phyloP scores from a whole-genome alignment of 2,329 filamentous ascomycete species.

The Coniochaeta ligniaria region DNA sequence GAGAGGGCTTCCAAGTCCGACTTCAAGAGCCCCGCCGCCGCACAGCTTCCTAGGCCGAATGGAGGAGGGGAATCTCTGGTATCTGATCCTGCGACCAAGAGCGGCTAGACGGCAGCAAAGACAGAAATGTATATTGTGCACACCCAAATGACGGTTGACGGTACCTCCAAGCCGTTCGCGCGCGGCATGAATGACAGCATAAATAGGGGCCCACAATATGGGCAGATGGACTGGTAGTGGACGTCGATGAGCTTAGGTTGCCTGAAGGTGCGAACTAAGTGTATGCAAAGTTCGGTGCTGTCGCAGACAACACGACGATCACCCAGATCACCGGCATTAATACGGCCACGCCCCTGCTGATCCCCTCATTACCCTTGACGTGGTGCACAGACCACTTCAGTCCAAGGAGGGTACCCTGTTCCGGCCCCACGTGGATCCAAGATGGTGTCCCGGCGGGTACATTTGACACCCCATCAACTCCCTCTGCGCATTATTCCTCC shows the following conservation, averaged over 20 bases:
- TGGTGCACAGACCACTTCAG: neutral
- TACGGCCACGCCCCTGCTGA: conserved; percentile 12
- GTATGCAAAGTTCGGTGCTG: conserved; percentile 17
- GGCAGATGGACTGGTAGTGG: neutral
- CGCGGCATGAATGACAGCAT: conserved; percentile 6
- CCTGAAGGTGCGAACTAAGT: conserved; percentile 10
- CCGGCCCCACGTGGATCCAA: neutral
- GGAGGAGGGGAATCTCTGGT: neutral
- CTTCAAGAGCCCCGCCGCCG: neutral
- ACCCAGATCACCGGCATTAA: conserved; percentile 14
- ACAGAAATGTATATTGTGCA: neutral
- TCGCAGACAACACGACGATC: conserved; percentile 15
- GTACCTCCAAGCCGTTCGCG: neutral
- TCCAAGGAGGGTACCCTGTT: neutral
- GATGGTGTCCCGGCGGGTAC: neutral
- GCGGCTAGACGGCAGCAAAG: neutral
- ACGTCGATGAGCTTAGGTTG: conserved; percentile 4
- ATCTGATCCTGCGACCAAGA: neutral
- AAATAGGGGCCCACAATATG: conserved; percentile 3
- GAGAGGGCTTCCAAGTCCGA: neutral
- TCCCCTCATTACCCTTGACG: neutral
- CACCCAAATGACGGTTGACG: neutral
- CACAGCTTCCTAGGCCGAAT: neutral
- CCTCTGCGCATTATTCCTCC: no score
- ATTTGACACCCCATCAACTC: no score